Evolutionary conservation across 83 land plant genomes (phyloP).

Genomic region (Picea mariana): DNA sequence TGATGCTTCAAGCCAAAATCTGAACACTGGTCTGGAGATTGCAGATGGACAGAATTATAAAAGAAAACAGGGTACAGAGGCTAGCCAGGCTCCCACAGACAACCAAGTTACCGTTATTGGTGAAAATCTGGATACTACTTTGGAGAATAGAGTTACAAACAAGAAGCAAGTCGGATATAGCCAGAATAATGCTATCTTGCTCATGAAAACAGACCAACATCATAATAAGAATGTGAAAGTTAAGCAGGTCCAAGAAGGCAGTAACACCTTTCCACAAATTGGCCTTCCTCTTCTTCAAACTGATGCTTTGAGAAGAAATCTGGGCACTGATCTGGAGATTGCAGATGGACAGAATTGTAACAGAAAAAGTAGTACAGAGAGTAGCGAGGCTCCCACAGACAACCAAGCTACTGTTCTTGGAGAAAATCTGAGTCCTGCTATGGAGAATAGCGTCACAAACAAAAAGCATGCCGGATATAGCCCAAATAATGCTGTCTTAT

Average conservation of each 20-base stretch:
- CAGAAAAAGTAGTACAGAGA: neutral
- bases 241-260: conserved; percentile 2
- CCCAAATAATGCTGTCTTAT: neutral
- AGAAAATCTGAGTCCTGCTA: too few species aligned
- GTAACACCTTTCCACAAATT: neutral
- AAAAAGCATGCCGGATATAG: neutral
- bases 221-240: neutral
- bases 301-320: neutral
- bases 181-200: neutral
- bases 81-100: neutral
- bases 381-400: too few species aligned
- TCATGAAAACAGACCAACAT: neutral
- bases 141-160: neutral
- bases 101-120: neutral
- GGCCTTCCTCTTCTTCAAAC: neutral
- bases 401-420: too few species aligned
- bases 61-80: neutral
- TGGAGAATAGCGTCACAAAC: neutral
- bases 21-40: neutral
- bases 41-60: neutral
- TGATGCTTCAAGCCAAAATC: neutral
- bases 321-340: neutral
- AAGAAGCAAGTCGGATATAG: neutral
- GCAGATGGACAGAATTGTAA: neutral
- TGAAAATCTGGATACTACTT: neutral